Evolutionary conservation across 371 early-diverging fungal genomes (phyloP), one percentile per base, ranked within the genome.

Genomic region (Mucor sp.): DNA sequence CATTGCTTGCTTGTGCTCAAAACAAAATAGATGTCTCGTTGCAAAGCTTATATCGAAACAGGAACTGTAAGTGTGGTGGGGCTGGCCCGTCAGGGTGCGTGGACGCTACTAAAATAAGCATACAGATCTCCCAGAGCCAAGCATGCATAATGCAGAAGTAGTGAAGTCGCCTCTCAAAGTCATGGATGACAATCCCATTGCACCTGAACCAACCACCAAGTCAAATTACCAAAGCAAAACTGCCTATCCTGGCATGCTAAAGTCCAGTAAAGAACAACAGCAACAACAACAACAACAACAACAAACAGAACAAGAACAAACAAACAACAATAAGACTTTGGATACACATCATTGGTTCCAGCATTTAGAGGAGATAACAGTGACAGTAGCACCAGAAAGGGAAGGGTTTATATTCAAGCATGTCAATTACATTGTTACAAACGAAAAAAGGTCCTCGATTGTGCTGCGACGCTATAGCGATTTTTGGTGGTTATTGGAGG

Each of bases 311-410:
- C 43, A 12, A 11, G 44, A 35, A 23, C 58, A 50, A 43, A 55
- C 48, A 6, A 19, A 59, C 11, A 37, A 43, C 53, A 53, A 23
- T 32, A 53, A 60, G 43, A 48, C 41, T 2, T 32, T 72, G 11
- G 66, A 73, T 50, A 69, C 74, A 55, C 55, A 44, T 8, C 74
- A 74, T n/a, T 87, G 86, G 87, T 86, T 82, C 62, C 28, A 84
- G 37, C 75, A 84, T 57, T 28, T 82, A n/a, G 89, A 90, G 41
- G 69, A 81, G 2, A 81, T 89, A 43, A 75, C 85, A 61, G 83
- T 93, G 6, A 74, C 79, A 9, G 79, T 91, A 66, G 89, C 92
- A 1, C 91, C 94, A 6, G 94, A 94, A 69, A 84, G 87, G 60
- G 83, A 83, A 60, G 83, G 83, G 3, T 83, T 80, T 60, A 80